Base-by-base conservation (phyloP, 371 early-diverging fungal genomes). In the Choanephora cucurbitarum region DNA sequence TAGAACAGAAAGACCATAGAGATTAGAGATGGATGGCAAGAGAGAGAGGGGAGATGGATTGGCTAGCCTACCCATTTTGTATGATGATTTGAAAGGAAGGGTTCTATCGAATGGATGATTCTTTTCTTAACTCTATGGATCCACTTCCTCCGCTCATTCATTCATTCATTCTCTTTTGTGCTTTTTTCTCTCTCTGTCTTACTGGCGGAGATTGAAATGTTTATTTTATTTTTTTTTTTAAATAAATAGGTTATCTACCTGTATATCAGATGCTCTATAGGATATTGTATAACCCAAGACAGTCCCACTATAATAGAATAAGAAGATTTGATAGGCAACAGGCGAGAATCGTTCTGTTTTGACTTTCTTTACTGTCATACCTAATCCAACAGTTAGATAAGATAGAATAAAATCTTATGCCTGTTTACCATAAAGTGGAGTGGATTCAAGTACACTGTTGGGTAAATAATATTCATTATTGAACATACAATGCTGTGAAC, bases 381-480 rank as follows among this genome's bases (percentile, higher is more conserved):
- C 72, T 69, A 55, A n/a, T n/a, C n/a, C n/a, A n/a, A n/a, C n/a
- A 11, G 46, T 1, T 5, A 37, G 14, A 44, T 9, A 14, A 14
- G 37, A n/a, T 44, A 19, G 1, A 49, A n/a, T 24, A 5, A n/a
- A 11, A 31, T 3, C 1, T 22, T 17, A 15, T 21, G 1, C 9
- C 4, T 7, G 14, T 55, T 60, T 67, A 72, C 79, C 79, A 50
- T 78, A 78, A 32, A 78, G 68, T 3, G 73, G 71, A 5, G 54
- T 62, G 0, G 62, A 39, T 46, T 69, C 69, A 32, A 75, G 50
- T 10, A 64, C 70, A 45, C 49, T 46, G 21, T 46, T 45, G 1
- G 79, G 79, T 15, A 78, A 39, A 49, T 75, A 78, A 2, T 42
- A 41, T 48, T 78, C 79, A 32, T 62, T 66, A 40, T 78, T 78